Conservation (phyloP, 768 basidiomycete species). For the Kockovaella imperatae region DNA sequence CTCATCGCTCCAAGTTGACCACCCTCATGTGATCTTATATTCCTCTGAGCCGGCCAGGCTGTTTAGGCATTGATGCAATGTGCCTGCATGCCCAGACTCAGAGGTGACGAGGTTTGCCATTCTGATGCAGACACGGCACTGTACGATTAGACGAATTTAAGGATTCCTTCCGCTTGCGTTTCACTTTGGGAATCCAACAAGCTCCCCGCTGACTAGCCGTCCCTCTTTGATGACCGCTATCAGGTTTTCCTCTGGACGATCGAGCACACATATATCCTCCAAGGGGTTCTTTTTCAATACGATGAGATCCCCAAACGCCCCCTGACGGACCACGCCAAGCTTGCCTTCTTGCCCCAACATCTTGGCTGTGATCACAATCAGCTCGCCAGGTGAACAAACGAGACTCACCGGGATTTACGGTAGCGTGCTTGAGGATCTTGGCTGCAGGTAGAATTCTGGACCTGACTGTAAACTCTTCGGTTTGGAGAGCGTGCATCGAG, state of each 20-base stretch:
- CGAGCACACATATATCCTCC: constrained; percentile 48
- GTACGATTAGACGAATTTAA: no score
- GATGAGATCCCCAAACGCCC: constrained; percentile 48
- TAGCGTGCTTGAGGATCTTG: constrained; percentile 48
- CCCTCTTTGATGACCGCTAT: constrained; percentile 33
- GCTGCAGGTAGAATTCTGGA: constrained; percentile 43
- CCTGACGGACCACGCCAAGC: constrained; percentile 45
- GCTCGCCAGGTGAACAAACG: not conserved
- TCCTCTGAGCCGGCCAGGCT: no score
- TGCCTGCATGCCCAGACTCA: no score
- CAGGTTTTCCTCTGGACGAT: constrained; percentile 47
- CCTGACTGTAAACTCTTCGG: constrained; percentile 50
- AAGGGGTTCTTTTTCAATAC: constrained; percentile 48
- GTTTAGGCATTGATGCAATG: no score
- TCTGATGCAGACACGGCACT: no score
- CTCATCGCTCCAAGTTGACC: constrained; percentile 1
- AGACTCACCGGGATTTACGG: constrained; percentile 43
- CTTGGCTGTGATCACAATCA: constrained; percentile 29
- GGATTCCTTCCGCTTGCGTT: no score
- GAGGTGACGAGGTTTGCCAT: no score
- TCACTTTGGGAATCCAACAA: no score
- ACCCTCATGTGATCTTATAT: no score
- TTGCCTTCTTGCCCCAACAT: constrained; percentile 44
- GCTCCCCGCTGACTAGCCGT: not conserved
- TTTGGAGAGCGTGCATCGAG: constrained; percentile 62